Evolutionary conservation across 768 basidiomycete genomes (phyloP).

Genomic region (Trametes gibbosa): DNA sequence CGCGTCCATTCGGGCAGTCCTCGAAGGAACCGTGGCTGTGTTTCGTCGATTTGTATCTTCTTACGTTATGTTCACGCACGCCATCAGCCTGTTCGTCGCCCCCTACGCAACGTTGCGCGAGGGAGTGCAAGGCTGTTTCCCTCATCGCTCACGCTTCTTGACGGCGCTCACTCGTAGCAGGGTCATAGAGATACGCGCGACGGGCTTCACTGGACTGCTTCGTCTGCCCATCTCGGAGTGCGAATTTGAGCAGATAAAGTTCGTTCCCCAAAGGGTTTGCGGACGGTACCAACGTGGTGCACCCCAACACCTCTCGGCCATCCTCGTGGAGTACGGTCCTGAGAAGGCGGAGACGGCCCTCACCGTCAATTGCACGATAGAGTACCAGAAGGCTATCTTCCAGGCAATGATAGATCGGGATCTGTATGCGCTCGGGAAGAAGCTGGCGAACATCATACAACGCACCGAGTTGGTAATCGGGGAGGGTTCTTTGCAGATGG

Average conservation of each 20-base stretch:
- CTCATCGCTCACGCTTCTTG: constrained; percentile 44
- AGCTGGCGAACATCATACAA: constrained; percentile 45
- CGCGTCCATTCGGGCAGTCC: constrained; percentile 35
- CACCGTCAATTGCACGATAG: constrained; percentile 37
- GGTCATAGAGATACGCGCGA: constrained; percentile 49
- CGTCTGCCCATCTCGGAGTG: constrained; percentile 43
- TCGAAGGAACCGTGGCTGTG: constrained; percentile 41
- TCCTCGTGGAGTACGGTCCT: constrained; percentile 49
- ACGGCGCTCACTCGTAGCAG: constrained; percentile 53
- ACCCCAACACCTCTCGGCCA: constrained; percentile 43
- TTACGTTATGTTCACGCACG: constrained; percentile 47
- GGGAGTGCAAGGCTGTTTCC: constrained; percentile 43
- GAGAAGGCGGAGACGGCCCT: constrained; percentile 45
- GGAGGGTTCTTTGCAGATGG: constrained; percentile 47
- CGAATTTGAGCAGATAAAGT: constrained; percentile 40
- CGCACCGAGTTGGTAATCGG: constrained; percentile 55
- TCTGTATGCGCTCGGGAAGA: constrained; percentile 47
- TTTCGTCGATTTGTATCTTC: constrained; percentile 42
- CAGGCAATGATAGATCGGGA: constrained; percentile 42
- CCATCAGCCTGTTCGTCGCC: constrained; percentile 42
- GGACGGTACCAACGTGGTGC: constrained; percentile 36
- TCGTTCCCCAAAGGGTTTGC: constrained; percentile 50
- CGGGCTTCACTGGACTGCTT: constrained; percentile 51
- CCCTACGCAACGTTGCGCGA: constrained; percentile 44
- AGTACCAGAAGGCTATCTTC: constrained; percentile 53